Percentiles rank a stretch among this genome's conserved stretches.
These are phyloP conservation scores for Aspergillus wentii DNA, from an alignment of 495 filamentous ascomycete genomes.

Conservation along the genomic window DNA sequence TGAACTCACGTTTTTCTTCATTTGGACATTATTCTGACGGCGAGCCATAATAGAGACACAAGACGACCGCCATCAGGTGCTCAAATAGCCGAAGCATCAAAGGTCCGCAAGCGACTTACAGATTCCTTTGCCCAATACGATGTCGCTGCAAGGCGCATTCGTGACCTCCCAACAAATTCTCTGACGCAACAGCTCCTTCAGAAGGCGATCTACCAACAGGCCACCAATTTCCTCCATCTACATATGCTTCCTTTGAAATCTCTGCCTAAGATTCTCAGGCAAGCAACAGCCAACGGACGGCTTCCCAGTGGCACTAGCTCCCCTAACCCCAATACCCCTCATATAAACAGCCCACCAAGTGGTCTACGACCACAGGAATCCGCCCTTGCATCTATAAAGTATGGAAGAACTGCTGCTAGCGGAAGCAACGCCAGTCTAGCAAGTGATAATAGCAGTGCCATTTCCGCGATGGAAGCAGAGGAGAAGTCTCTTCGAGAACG, in stretches of 20 bases:
- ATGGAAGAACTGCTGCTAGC: conserved; percentile 42
- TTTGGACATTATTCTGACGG: no score
- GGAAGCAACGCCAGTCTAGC: conserved; percentile 54
- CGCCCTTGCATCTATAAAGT: conserved; percentile 56
- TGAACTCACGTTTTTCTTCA: no score
- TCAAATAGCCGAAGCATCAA: conserved; percentile 83
- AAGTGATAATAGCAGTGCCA: conserved; percentile 57
- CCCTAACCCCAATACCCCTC: conserved; percentile 26
- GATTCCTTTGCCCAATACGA: conserved; percentile 92
- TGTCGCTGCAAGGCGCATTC: conserved; percentile 73
- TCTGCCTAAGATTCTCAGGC: conserved; percentile 76
- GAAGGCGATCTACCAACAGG: conserved; percentile 77
- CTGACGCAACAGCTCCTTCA: conserved; percentile 73
- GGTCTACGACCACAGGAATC: conserved; percentile 38
- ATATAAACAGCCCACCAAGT: conserved; percentile 22
- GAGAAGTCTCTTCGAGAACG: conserved; percentile 82
- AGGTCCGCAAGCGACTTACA: conserved; percentile 83
- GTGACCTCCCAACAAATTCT: conserved; percentile 68
- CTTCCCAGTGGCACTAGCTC: conserved; percentile 26
- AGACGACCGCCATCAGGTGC: conserved; percentile 66
- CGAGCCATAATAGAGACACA: conserved; percentile 51
- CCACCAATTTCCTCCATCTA: conserved; percentile 78
- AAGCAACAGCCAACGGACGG: conserved; percentile 47
- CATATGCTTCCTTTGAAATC: conserved; percentile 91
- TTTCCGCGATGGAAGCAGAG: conserved; percentile 73